These are phyloP conservation scores for Diplogelasinospora grovesii DNA, from an alignment of 495 filamentous ascomycete species.

Conservation along the genomic window DNA sequence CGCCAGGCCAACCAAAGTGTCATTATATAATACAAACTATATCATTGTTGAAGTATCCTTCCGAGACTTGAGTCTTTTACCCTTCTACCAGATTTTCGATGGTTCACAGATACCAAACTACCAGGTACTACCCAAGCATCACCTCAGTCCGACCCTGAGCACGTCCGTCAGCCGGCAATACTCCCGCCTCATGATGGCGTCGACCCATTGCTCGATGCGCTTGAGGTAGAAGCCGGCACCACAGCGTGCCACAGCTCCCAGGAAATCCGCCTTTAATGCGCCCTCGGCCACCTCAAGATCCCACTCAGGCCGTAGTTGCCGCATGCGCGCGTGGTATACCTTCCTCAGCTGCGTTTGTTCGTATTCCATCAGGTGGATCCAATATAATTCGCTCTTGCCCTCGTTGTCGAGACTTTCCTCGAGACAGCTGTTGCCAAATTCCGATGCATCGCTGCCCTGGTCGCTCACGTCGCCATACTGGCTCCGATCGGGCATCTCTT, in stretches of 20 bases:
- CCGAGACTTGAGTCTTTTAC: too few species aligned
- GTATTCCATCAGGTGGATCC: slow-evolving; percentile 33
- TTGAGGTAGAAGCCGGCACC: slow-evolving; percentile 19
- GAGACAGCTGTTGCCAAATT: too few species aligned
- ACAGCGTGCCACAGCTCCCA: slow-evolving; percentile 16
- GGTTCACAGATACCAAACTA: too few species aligned
- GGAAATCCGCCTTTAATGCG: slow-evolving; percentile 16
- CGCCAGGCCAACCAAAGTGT: too few species aligned
- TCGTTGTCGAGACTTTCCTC: slow-evolving; percentile 25
- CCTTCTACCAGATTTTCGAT: too few species aligned
- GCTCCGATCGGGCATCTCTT: slow-evolving; percentile 24
- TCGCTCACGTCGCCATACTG: slow-evolving; percentile 24
- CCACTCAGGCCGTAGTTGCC: slow-evolving; percentile 16
- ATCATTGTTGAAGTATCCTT: too few species aligned
- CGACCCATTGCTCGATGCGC: slow-evolving; percentile 25
- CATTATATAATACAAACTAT: too few species aligned
- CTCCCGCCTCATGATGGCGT: slow-evolving; percentile 19
- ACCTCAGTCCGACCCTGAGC: slow-evolving; percentile 18
- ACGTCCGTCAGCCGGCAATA: slow-evolving; percentile 21
- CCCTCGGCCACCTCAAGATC: slow-evolving; percentile 11
- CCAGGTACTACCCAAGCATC: too few species aligned
- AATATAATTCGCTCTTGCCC: slow-evolving; percentile 30
- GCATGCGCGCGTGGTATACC: slow-evolving; percentile 23
- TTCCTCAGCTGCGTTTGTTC: slow-evolving; percentile 29
- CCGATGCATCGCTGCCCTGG: slow-evolving; percentile 6